Evolutionary conservation across 805 yeast genomes (phyloP).

Genomic region (Kazachstania viticola): DNA sequence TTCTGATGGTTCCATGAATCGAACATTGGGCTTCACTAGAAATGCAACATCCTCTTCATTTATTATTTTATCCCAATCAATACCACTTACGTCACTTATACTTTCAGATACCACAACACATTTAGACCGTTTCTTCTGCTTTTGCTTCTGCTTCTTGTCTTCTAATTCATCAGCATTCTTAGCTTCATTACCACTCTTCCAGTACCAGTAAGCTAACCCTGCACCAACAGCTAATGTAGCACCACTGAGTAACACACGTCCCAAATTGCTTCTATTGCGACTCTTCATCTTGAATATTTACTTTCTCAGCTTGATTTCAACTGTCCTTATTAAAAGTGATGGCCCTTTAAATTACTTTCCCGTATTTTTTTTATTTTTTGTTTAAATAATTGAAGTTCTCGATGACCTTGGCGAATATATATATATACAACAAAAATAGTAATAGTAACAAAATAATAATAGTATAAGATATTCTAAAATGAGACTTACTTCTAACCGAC

Average conservation of each 20-base stretch:
- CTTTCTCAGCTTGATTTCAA: no score
- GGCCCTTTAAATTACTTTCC: no score
- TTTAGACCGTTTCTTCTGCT: constrained; percentile 5
- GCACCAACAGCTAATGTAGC: neutral
- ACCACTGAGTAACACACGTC: no score
- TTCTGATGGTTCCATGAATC: constrained; percentile 4
- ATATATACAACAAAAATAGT: no score
- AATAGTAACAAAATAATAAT: no score
- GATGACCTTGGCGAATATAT: no score
- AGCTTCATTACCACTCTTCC: neutral
- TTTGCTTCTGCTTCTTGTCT: neutral
- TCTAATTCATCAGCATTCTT: neutral
- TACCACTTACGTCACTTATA: constrained; percentile 3
- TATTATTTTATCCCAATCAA: constrained; percentile 13
- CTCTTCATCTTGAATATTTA: no score
- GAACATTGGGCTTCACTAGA: constrained; percentile 25
- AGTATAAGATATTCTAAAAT: no score
- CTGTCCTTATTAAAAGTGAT: no score
- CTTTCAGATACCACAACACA: constrained; percentile 14
- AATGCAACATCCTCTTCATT: constrained; percentile 25
- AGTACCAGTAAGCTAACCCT: neutral
- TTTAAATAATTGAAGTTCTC: no score
- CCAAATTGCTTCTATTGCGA: no score
- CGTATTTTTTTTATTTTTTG: no score
- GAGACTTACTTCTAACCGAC: neutral